A percentile compares a stretch with the other conserved stretches of the same genome.
Evolutionary conservation across 345 rosid genomes (phyloP).

Genomic region (Cochlearia excelsa): DNA sequence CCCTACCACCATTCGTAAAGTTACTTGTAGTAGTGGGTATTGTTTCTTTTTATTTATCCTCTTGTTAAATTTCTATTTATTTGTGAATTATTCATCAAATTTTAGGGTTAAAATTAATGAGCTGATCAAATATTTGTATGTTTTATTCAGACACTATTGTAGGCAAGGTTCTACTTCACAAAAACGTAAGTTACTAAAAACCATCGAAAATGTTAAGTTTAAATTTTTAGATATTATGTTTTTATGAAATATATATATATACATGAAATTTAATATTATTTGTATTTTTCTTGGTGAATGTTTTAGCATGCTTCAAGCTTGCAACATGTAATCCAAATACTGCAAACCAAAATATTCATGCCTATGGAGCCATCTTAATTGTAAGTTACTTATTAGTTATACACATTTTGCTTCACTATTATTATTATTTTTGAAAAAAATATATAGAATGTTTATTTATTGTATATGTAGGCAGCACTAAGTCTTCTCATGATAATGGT

Average conservation of each 20-base stretch:
- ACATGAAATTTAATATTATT: neutral
- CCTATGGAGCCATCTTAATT: constrained; percentile 75
- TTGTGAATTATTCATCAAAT: too few relatives aligned
- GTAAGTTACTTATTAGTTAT: constrained; percentile 45
- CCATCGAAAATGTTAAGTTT: neutral
- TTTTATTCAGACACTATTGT: constrained; percentile 62
- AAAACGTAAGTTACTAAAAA: constrained; percentile 45
- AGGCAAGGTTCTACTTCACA: constrained; percentile 69
- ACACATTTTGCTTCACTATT: neutral
- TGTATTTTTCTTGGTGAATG: neutral
- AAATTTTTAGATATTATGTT: too few relatives aligned
- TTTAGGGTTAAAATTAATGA: neutral
- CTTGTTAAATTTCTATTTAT: too few relatives aligned
- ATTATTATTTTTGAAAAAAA: too few relatives aligned
- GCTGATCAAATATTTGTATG: constrained; percentile 9
- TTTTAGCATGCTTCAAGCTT: constrained; percentile 78
- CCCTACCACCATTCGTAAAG: constrained; percentile 55
- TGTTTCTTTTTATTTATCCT: constrained; percentile 44
- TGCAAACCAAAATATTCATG: constrained; percentile 67
- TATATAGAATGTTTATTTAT: neutral
- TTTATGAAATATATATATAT: too few relatives aligned
- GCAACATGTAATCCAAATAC: constrained; percentile 65
- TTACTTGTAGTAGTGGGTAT: constrained; percentile 82
- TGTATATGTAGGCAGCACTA: constrained; percentile 50
- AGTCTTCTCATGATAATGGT: constrained; percentile 51